Percentiles rank a stretch among this genome's conserved stretches.
Conservation (phyloP, 306 rosid species). For the Pterocarpus macrocarpus region DNA sequence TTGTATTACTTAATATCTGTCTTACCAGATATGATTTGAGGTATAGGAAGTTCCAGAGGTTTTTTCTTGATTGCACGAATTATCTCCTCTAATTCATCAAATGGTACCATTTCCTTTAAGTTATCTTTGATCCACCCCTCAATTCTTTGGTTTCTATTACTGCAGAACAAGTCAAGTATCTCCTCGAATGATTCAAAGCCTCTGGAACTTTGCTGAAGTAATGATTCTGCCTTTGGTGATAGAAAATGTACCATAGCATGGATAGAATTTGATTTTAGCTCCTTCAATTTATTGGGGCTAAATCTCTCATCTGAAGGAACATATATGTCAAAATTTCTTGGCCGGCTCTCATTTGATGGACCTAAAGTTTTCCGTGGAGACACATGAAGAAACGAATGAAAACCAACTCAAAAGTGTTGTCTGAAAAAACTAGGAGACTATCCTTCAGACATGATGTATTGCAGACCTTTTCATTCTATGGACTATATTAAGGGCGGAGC, state of each 20-base stretch:
- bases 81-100: constrained; percentile 50
- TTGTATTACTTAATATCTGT: constrained; percentile 8
- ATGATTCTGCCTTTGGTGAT: constrained; percentile 49
- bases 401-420: constrained; percentile 16
- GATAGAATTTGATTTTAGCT: constrained; percentile 56
- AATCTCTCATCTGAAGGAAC: constrained; percentile 78
- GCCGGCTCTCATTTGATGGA: constrained; percentile 56
- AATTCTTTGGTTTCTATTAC: constrained; percentile 47
- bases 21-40: constrained; percentile 66
- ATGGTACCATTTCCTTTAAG: constrained; percentile 57
- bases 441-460: neutral
- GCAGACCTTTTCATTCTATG: too few species aligned
- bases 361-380: constrained; percentile 46
- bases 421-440: neutral
- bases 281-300: constrained; percentile 60
- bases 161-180: constrained; percentile 55
- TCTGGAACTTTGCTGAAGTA: constrained; percentile 35
- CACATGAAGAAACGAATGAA: constrained; percentile 7
- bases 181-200: constrained; percentile 63
- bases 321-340: constrained; percentile 53
- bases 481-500: too few species aligned
- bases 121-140: constrained; percentile 55
- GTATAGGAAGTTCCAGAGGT: constrained; percentile 51
- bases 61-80: constrained; percentile 47
- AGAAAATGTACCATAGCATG: constrained; percentile 61